A percentile compares a stretch with the other conserved stretches of the same genome.
These are phyloP conservation scores for Heritiera littoralis DNA, from an alignment of 345 rosid genomes.

Conservation along the genomic window DNA sequence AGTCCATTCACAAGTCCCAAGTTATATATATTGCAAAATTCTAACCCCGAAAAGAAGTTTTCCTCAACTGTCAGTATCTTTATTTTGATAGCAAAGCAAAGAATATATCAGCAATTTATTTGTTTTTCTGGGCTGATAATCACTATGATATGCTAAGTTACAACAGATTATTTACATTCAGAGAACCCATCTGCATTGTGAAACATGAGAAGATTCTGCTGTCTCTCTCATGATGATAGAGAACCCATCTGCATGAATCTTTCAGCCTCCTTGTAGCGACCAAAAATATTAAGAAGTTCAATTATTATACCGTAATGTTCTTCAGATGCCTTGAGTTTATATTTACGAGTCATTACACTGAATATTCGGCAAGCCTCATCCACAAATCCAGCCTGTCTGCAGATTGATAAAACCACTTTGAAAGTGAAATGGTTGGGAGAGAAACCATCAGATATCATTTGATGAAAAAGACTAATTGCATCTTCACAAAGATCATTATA, in stretches of 20 bases:
- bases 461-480: constrained; percentile 55
- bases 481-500: constrained; percentile 41
- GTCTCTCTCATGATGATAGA: constrained; percentile 15
- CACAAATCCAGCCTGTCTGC: constrained; percentile 66
- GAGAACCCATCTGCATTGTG: background rate
- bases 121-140: background rate
- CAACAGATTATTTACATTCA: background rate
- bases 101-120: too few relatives aligned
- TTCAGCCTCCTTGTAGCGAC: constrained; percentile 45
- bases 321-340: constrained; percentile 47
- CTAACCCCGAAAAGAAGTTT: background rate
- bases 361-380: constrained; percentile 65
- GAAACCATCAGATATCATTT: constrained; percentile 61
- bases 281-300: constrained; percentile 46
- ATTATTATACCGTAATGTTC: constrained; percentile 44
- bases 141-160: background rate
- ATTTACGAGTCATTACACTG: constrained; percentile 46
- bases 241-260: constrained; percentile 41
- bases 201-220: background rate
- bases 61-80: background rate
- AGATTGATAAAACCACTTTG: constrained; percentile 56
- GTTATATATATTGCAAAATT: background rate
- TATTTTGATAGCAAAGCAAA: background rate
- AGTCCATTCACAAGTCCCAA: background rate
- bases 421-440: constrained; percentile 71